Evolutionary conservation across 352 stramenopile species (phyloP).

Genomic region (Pythium insidiosum): DNA sequence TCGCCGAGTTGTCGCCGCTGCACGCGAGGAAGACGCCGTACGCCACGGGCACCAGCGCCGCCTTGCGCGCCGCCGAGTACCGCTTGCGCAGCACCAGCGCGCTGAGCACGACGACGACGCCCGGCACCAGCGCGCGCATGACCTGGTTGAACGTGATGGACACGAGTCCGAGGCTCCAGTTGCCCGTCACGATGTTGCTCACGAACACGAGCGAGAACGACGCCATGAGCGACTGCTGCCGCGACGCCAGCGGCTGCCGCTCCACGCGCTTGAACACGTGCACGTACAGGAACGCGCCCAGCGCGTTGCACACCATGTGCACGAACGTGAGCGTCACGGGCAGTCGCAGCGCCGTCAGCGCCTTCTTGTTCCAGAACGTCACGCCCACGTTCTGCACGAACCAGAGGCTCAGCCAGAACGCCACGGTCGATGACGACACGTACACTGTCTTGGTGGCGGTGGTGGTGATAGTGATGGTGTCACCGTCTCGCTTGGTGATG

Average conservation of each 20-base stretch:
- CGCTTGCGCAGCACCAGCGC: slow-evolving; percentile 73
- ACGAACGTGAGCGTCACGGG: slow-evolving; percentile 87
- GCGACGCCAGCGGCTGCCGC: slow-evolving; percentile 50
- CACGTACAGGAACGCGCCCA: slow-evolving; percentile 80
- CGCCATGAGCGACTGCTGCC: slow-evolving; percentile 72
- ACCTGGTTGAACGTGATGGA: slow-evolving; percentile 96
- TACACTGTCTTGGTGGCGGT: slow-evolving; percentile 48
- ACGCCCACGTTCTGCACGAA: slow-evolving; percentile 91
- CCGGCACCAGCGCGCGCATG: slow-evolving; percentile 81
- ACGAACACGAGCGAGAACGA: slow-evolving; percentile 91
- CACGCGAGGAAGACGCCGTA: slow-evolving; percentile 81
- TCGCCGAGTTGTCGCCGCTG: slow-evolving; percentile 86
- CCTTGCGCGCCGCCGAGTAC: slow-evolving; percentile 72
- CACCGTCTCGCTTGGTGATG: neutral
- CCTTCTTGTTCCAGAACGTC: slow-evolving; percentile 94
- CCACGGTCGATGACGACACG: slow-evolving; percentile 46
- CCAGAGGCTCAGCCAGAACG: slow-evolving; percentile 82
- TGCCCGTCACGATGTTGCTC: slow-evolving; percentile 94
- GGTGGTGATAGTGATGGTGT: neutral
- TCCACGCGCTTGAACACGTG: slow-evolving; percentile 58
- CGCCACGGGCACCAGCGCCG: slow-evolving; percentile 60
- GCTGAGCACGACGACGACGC: slow-evolving; percentile 70
- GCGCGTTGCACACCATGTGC: slow-evolving; percentile 92
- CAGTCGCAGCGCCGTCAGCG: slow-evolving; percentile 57
- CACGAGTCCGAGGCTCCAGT: slow-evolving; percentile 87